phyloP scores from a whole-genome alignment of 331 rosid species.

The Quercus lobata region DNA sequence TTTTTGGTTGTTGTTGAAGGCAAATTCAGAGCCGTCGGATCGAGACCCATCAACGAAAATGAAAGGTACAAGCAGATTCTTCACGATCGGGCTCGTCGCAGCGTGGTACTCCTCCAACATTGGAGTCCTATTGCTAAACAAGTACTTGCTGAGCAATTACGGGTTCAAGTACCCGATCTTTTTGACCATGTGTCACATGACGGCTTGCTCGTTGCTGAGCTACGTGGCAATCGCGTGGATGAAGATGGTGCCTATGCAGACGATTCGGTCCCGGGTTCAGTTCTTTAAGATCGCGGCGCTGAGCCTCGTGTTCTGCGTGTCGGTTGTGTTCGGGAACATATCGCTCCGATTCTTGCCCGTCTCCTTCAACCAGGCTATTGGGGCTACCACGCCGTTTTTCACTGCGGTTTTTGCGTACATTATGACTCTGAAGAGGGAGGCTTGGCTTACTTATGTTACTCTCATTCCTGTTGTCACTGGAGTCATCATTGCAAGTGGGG shows the following conservation, averaged over 20 bases:
- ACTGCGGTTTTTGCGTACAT: conserved; percentile 55
- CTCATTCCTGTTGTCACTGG: conserved; percentile 59
- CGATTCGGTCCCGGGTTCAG: conserved; percentile 46
- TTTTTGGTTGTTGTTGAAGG: not conserved
- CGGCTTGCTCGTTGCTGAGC: conserved; percentile 53
- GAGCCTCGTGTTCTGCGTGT: conserved; percentile 44
- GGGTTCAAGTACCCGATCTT: conserved; percentile 64
- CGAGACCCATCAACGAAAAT: conserved; percentile 35
- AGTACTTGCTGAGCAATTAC: conserved; percentile 49
- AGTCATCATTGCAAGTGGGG: conserved; percentile 64
- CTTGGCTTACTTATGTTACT: conserved; percentile 52
- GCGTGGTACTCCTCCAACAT: conserved; percentile 60
- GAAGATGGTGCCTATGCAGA: conserved; percentile 54
- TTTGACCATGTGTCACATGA: conserved; percentile 67
- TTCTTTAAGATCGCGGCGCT: conserved; percentile 48
- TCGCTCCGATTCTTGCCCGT: conserved; percentile 53
- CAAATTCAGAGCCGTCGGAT: conserved; percentile 20
- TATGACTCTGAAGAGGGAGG: conserved; percentile 53
- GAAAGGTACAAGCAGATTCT: conserved; percentile 52
- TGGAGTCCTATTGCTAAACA: conserved; percentile 49
- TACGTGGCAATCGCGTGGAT: conserved; percentile 56
- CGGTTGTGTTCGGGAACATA: conserved; percentile 58
- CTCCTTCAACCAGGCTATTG: conserved; percentile 52
- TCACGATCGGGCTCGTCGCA: conserved; percentile 40
- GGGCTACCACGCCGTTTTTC: conserved; percentile 59